These are phyloP conservation scores for Ustilaginoidea virens DNA, from an alignment of 2,329 filamentous ascomycete genomes.

Conservation along the genomic window DNA sequence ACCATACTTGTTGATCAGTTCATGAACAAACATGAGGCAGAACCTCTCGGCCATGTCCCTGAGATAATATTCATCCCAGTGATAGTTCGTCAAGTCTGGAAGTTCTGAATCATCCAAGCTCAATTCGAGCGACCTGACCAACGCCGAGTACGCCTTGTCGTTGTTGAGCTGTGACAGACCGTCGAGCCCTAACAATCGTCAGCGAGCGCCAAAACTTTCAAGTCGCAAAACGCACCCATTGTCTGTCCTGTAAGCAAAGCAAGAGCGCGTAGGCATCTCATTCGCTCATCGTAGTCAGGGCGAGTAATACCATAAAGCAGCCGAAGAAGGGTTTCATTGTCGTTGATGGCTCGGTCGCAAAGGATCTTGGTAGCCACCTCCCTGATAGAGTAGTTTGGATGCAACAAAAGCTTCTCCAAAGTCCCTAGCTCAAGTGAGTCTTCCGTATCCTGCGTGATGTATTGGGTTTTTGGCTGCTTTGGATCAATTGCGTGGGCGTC, in stretches of 20 bases:
- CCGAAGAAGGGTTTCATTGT: slow-evolving; percentile 30
- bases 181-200: slow-evolving; percentile 15
- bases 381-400: slow-evolving; percentile 58
- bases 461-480: slow-evolving; percentile 49
- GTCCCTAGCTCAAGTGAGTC: slow-evolving; percentile 53
- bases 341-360: slow-evolving; percentile 42
- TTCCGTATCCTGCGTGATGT: slow-evolving; percentile 62
- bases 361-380: slow-evolving; percentile 49
- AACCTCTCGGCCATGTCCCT: slow-evolving; percentile 47
- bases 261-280: slow-evolving; percentile 40
- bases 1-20: slow-evolving; percentile 45
- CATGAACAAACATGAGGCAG: slow-evolving; percentile 39
- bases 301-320: slow-evolving; percentile 44
- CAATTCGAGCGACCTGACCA: slow-evolving; percentile 45
- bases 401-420: slow-evolving; percentile 49
- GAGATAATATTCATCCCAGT: slow-evolving; percentile 47
- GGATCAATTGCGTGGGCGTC: slow-evolving; percentile 52
- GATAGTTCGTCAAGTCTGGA: slow-evolving; percentile 34
- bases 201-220: slow-evolving; percentile 5
- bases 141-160: slow-evolving; percentile 34
- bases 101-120: slow-evolving; percentile 33
- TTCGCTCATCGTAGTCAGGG: slow-evolving; percentile 42
- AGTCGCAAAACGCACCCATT: slow-evolving; percentile 10
- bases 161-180: slow-evolving; percentile 32
- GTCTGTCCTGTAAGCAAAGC: slow-evolving; percentile 34